Base-by-base conservation (phyloP, 139 green algal species). In the Picochlorum costavermella region DNA sequence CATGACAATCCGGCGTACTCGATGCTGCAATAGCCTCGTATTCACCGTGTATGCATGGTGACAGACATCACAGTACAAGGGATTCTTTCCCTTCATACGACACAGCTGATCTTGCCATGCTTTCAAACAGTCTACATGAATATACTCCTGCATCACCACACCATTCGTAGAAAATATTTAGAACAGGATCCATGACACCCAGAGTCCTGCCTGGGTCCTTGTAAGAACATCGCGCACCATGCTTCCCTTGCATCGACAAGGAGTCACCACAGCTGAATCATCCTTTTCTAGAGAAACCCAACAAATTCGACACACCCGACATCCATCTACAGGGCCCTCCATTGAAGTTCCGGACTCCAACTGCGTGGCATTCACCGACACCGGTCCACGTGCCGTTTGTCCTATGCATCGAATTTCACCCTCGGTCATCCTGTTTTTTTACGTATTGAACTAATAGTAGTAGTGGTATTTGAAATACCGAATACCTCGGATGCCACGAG, bases 171-270 rank as follows among this genome's bases (percentile, higher is more conserved):
- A 49, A 17, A 49, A 17, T 49, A 17, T 10, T 17, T 49, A 12
- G 12, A 17, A 49, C 43, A 10, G 12, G 43, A 23, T 23, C 20
- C 20, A 23, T 23, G 20, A 23, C 20, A 23, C 20, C 20, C 20
- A 23, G 20, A 23, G 20, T 23, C 20, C 20, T 6, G 17, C 12
- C n/a, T 28, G n/a, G n/a, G 0, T 9, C 12, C 46, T 20, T 55
- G 17, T 10, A 55, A 28, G 20, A 59, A 61, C 8, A 23, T 3
- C 4, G 29, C 60, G 14, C 33, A 66, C 36, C 36, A 55, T 66
- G 28, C 20, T 64, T 57, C 60, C 60, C n/a, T 25, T 59, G 40
- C 60, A 66, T 13, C 33, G 14, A 23, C 60, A 66, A 43, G 60
- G 60, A 14, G 30, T 43, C 33, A 66, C 36, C 13, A 66, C 46